These are phyloP conservation scores for Naegleria lovaniensis DNA, from an alignment of 208 protist genomes.

Conservation along the genomic window DNA sequence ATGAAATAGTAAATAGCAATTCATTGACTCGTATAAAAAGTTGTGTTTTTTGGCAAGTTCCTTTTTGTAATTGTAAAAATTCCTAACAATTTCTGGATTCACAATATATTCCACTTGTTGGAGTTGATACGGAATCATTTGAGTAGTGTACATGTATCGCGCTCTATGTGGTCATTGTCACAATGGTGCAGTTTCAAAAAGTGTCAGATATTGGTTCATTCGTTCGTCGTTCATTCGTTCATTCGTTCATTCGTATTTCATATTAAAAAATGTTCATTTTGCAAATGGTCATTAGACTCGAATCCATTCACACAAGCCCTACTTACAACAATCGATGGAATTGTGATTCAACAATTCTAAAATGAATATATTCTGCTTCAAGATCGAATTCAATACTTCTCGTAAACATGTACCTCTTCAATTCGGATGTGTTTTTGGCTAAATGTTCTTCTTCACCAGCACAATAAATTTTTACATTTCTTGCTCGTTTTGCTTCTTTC, in stretches of 20 bases:
- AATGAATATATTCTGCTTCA: slow-evolving; percentile 13
- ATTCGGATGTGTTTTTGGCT: neutral
- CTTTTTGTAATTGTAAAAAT: neutral
- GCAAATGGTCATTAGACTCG: neutral
- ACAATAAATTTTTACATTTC: neutral
- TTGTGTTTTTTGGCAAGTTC: neutral
- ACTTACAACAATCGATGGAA: neutral
- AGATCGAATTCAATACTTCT: neutral
- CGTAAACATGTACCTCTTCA: neutral
- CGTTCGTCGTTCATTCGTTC: too few relatives aligned
- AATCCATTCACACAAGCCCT: too few relatives aligned
- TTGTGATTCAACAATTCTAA: neutral
- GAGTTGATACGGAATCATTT: neutral
- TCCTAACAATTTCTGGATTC: neutral
- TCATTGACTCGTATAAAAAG: slow-evolving; percentile 14
- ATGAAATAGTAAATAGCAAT: slow-evolving; percentile 8
- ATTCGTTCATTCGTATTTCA: too few relatives aligned
- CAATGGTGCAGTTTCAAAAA: too few relatives aligned
- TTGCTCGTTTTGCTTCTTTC: neutral
- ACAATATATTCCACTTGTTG: neutral
- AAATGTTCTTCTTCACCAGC: neutral
- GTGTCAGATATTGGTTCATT: too few relatives aligned
- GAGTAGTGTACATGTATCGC: too few relatives aligned
- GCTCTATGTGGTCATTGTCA: too few relatives aligned
- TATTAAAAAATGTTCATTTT: too few relatives aligned